Evolutionary conservation across 257 asterid species (phyloP).

Genomic region (Plantago ovata): DNA sequence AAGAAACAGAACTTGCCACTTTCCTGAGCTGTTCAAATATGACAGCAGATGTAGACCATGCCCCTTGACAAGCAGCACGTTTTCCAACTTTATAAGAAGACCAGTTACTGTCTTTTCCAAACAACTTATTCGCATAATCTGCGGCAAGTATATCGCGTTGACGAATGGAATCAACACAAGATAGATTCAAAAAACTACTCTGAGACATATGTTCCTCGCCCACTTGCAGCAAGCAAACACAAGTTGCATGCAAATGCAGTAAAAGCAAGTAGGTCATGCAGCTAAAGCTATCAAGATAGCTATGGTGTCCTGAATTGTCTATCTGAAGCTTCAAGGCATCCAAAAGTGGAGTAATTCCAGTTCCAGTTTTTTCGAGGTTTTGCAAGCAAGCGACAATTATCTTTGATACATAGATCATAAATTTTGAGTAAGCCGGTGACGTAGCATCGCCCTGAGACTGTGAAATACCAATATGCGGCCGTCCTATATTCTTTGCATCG

Average conservation of each 20-base stretch:
- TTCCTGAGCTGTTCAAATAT: conserved; percentile 56
- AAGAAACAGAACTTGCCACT: conserved; percentile 47
- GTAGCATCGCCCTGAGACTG: conserved; percentile 24
- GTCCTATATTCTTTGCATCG: conserved; percentile 26
- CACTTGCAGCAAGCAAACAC: conserved; percentile 26
- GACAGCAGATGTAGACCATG: conserved; percentile 70
- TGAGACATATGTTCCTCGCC: conserved; percentile 25
- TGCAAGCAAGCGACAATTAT: conserved; percentile 48
- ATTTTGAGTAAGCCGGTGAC: conserved; percentile 25
- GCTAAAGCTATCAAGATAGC: conserved; percentile 34
- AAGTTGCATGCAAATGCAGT: conserved; percentile 38
- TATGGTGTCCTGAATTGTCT: conserved; percentile 35
- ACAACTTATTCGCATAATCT: conserved; percentile 43
- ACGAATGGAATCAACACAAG: conserved; percentile 30
- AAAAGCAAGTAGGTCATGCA: conserved; percentile 38
- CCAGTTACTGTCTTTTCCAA: conserved; percentile 55
- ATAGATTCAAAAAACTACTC: conserved; percentile 11
- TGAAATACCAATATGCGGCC: conserved; percentile 18
- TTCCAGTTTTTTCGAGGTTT: conserved; percentile 35
- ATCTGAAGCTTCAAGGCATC: conserved; percentile 45
- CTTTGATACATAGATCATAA: conserved; percentile 45
- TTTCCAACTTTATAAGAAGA: conserved; percentile 65
- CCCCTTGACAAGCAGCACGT: conserved; percentile 72
- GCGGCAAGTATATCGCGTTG: conserved; percentile 40
- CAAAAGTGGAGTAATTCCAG: conserved; percentile 31